Evolutionary conservation across 2,329 filamentous ascomycete species (phyloP).

Genomic region (Claviceps sorghi): DNA sequence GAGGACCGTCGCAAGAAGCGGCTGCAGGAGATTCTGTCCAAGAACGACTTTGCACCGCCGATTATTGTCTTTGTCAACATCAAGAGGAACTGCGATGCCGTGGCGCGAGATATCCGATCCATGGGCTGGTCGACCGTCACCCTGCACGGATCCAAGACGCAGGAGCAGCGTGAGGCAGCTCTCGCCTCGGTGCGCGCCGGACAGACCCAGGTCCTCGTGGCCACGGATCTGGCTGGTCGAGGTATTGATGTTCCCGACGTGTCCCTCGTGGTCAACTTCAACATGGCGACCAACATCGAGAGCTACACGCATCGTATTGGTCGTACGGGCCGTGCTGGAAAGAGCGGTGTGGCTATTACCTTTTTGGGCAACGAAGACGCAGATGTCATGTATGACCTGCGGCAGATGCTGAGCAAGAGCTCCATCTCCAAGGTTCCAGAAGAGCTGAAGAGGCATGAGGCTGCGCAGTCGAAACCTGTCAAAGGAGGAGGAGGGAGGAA

Average conservation of each 20-base stretch:
- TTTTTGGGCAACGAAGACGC: constrained; percentile 84
- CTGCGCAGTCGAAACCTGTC: constrained; percentile 68
- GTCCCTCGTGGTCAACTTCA: constrained; percentile 92
- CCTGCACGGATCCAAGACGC: constrained; percentile 88
- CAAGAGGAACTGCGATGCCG: constrained; percentile 94
- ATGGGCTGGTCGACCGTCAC: constrained; percentile 88
- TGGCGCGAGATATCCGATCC: constrained; percentile 83
- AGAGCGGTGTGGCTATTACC: constrained; percentile 90
- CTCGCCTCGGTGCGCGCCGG: constrained; percentile 72
- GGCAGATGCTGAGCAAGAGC: constrained; percentile 90
- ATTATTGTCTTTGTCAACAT: constrained; percentile 99
- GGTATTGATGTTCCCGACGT: constrained; percentile 97
- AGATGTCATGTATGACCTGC: constrained; percentile 86
- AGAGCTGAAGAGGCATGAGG: constrained; percentile 76
- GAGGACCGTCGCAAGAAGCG: constrained; percentile 97
- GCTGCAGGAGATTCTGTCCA: constrained; percentile 75
- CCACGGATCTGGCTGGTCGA: constrained; percentile 86
- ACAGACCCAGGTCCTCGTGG: constrained; percentile 74
- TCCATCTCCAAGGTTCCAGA: constrained; percentile 79
- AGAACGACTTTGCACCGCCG: constrained; percentile 66
- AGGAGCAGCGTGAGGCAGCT: constrained; percentile 92
- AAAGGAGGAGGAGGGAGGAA: constrained; percentile 21
- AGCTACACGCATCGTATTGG: constrained; percentile 94
- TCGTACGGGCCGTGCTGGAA: constrained; percentile 91
- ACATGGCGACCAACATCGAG: constrained; percentile 90